Base-by-base conservation (phyloP, 768 basidiomycete genomes). In the Auriculariales sp. region DNA sequence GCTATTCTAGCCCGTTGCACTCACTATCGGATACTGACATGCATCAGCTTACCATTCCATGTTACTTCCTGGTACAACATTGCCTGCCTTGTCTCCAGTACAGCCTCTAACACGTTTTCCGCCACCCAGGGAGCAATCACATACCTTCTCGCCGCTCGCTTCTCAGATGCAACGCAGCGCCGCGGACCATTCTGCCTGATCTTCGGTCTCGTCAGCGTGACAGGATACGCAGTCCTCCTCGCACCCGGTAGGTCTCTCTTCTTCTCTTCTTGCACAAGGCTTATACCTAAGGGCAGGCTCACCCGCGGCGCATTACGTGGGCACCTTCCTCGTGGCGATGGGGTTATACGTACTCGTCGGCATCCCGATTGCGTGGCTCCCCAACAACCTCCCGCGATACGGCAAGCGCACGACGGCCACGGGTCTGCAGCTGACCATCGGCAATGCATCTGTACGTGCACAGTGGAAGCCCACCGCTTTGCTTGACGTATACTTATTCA, bases 291-390 rank as follows among this genome's bases (percentile, higher is more conserved):
- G n/a, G n/a, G n/a, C n/a, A n/a, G n/a, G 22, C 19, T 44, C 39
- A 5, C 22, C 39, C 2, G 17, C 14, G 9, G 39, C 24, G 0
- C 39, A 44, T 1, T 44, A 44, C 39, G 14, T 25, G 14, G 39
- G 39, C 22, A 44, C 39, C 9, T 50, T 50, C 49, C 24, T 50
- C 2, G 35, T 42, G 17, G 49, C 49, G 28, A 44, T 46, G 36
- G 49, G 49, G 4, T 30, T 50, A 0, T 50, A 50, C 49, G 42
- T 50, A 3, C 27, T 50, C n/a, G 49, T 45, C 19, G 49, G 49
- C 15, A 27, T 50, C 0, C 49, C 49, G 11, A 27, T 44, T 1
- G 39, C 35, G 0, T 50, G 49, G 49, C 27, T 50, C 1, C 42
- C 49, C 1, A 33, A 28, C 3, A 50, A 50, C 32, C 11, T 39